Evolutionary conservation across 1,284 basidiomycete species (phyloP).

Genomic region (Porogramme epimiltina): DNA sequence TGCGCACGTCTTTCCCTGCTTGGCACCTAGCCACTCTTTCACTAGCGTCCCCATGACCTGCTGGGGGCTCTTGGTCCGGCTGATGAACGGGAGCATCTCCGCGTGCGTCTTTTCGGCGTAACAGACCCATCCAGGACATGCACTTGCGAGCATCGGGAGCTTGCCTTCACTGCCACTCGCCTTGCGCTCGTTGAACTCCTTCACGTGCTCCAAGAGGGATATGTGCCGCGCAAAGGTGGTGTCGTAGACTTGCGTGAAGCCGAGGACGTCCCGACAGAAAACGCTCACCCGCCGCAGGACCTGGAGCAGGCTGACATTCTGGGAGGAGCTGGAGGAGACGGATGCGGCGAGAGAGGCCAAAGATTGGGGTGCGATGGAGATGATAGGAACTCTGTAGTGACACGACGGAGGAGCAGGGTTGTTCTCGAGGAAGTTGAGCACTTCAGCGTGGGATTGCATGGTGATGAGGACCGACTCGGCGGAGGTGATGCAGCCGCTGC

Average conservation of each 20-base stretch:
- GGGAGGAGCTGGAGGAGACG: slow-evolving; percentile 48
- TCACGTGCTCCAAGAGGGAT: slow-evolving; percentile 78
- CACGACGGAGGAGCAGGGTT: slow-evolving; percentile 44
- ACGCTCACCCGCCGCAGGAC: slow-evolving; percentile 69
- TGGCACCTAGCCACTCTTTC: slow-evolving; percentile 78
- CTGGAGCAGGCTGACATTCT: slow-evolving; percentile 55
- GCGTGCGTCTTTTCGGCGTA: slow-evolving; percentile 98
- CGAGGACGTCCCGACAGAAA: slow-evolving; percentile 64
- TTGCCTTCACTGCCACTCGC: slow-evolving; percentile 27
- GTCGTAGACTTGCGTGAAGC: slow-evolving; percentile 84
- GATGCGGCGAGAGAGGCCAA: slow-evolving; percentile 89
- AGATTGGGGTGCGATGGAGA: slow-evolving; percentile 91
- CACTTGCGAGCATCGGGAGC: slow-evolving; percentile 91
- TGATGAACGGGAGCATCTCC: slow-evolving; percentile 91
- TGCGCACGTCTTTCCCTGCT: slow-evolving; percentile 67
- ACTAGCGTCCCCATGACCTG: slow-evolving; percentile 93
- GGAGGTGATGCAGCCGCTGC: slow-evolving; percentile 95
- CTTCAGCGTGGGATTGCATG: slow-evolving; percentile 94
- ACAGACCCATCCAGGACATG: slow-evolving; percentile 99
- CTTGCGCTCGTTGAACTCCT: slow-evolving; percentile 81
- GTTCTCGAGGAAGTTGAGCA: slow-evolving; percentile 72
- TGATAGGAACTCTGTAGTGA: slow-evolving; percentile 63
- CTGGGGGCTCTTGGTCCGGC: slow-evolving; percentile 89
- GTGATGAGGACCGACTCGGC: slow-evolving; percentile 97
- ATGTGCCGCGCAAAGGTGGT: slow-evolving; percentile 94